Evolutionary conservation across 2,329 filamentous ascomycete genomes (phyloP), one percentile per base, ranked within the genome.

Genomic region (Penicillium sp.): DNA sequence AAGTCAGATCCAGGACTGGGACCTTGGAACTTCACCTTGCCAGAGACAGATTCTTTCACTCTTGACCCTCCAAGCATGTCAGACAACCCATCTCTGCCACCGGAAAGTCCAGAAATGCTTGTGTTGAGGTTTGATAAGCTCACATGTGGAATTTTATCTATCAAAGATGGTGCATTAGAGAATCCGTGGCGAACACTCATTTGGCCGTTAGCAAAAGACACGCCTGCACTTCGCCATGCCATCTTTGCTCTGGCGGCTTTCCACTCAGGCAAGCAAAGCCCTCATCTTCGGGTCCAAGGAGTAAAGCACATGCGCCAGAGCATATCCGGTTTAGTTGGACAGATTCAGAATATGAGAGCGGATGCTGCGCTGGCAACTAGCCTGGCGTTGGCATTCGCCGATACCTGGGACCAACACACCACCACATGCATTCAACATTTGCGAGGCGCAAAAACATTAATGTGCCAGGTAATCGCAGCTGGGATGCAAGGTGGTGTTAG

Each of bases 141-240:
- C 56, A 90, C 87, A 0, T 90, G 87, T 68, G 86, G 86, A 3
- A 88, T 90, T 49, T 76, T 90, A 21, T 90, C 87, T 0, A 80
- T 90, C 51, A 89, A 89, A 67, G 86, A 90, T 70, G 87, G 87
- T 0, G 80, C 82, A 7, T 83, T 80, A 2, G 88, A 90, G 65
- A 90, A 90, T 67, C 87, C 87, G 2, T 90, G 88, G 88, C 81
- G 86, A 29, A 89, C 83, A 6, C 76, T 88, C 46, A 78, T 90
- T n/a, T 89, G 86, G 86, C 87, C 88, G 1, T 73, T 90, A 48
- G 85, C 86, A 3, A 80, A 80, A 63, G 80, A 86, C 48, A 87
- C 83, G 4, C 84, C 86, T 2, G 86, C 87, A 3, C 74, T 90
- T 37, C 87, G 86, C 63, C 85, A 90, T 74, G 87, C 88, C 4